These are phyloP conservation scores for Apiosordaria backusii DNA, from an alignment of 495 filamentous ascomycete genomes.

Conservation along the genomic window DNA sequence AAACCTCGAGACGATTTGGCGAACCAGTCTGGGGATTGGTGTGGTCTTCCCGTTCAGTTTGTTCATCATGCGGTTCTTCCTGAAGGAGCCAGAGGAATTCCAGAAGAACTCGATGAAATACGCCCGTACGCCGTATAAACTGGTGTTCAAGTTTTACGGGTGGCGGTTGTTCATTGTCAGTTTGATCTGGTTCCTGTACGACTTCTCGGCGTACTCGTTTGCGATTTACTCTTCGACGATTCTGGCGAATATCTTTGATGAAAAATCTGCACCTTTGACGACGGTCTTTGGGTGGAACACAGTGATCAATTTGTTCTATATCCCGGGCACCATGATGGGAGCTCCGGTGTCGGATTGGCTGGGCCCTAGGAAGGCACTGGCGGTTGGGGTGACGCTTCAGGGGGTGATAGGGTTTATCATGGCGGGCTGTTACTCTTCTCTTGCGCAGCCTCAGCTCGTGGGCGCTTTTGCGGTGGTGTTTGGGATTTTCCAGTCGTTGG, in stretches of 20 bases:
- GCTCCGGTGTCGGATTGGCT: slow-evolving; percentile 69
- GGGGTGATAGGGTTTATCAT: slow-evolving; percentile 83
- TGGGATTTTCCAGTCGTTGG: slow-evolving; percentile 78
- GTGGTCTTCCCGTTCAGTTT: slow-evolving; percentile 73
- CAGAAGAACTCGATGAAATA: slow-evolving; percentile 53
- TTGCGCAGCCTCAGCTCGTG: slow-evolving; percentile 60
- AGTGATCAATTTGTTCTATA: slow-evolving; percentile 79
- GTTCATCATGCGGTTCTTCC: slow-evolving; percentile 67
- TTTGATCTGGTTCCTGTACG: slow-evolving; percentile 90
- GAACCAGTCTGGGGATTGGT: slow-evolving; percentile 71
- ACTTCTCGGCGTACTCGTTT: slow-evolving; percentile 80
- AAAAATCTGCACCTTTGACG: slow-evolving; percentile 55
- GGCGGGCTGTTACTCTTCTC: slow-evolving; percentile 65
- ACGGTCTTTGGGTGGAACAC: slow-evolving; percentile 82
- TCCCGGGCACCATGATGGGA: slow-evolving; percentile 77
- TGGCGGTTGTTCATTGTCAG: slow-evolving; percentile 63
- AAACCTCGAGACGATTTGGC: slow-evolving; percentile 73
- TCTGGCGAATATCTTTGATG: slow-evolving; percentile 59
- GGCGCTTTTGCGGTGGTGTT: slow-evolving; percentile 73
- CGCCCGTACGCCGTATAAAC: slow-evolving; percentile 53
- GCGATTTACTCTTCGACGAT: slow-evolving; percentile 72
- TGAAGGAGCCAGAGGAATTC: slow-evolving; percentile 83
- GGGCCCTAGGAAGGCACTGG: slow-evolving; percentile 70
- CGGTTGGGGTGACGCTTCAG: slow-evolving; percentile 62
- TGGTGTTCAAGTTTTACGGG: slow-evolving; percentile 57